Percentiles rank a stretch among this genome's conserved stretches.
Evolutionary conservation across 768 basidiomycete genomes (phyloP).

Genomic region (Kwoniella sp.): DNA sequence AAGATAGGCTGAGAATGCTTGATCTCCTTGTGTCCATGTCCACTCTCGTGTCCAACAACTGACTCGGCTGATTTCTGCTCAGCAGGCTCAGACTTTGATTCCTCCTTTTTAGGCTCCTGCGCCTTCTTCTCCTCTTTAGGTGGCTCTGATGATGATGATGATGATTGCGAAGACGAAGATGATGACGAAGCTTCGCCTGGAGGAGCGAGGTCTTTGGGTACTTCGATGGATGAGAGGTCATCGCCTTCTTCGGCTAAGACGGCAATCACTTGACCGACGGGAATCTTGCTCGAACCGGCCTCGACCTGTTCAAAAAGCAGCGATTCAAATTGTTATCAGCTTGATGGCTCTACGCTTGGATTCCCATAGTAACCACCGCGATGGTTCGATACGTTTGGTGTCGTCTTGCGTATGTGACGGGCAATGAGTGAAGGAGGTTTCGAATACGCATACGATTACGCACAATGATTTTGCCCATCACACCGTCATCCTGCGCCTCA

Average conservation of each 20-base stretch:
- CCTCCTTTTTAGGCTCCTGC: constrained; percentile 28
- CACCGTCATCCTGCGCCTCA: constrained; percentile 57
- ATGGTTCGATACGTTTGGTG: too few relatives aligned
- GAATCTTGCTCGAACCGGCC: constrained; percentile 80
- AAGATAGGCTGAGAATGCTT: constrained; percentile 71
- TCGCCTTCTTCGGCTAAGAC: constrained; percentile 95
- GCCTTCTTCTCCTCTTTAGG: constrained; percentile 14
- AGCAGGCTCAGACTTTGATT: constrained; percentile 12
- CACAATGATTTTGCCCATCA: constrained; percentile 57
- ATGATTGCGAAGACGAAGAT: not conserved
- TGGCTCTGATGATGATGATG: not conserved
- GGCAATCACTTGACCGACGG: constrained; percentile 86
- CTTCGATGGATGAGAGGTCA: constrained; percentile 80
- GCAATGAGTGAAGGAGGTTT: too few relatives aligned
- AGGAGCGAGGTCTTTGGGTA: constrained; percentile 52
- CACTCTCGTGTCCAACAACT: constrained; percentile 3
- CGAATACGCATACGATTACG: too few relatives aligned
- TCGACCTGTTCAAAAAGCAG: constrained; percentile 63
- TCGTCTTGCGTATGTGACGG: too few relatives aligned
- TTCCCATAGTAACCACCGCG: too few relatives aligned
- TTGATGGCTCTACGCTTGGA: not conserved
- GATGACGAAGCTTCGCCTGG: not conserved
- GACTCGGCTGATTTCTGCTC: constrained; percentile 2
- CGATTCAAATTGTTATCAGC: too few relatives aligned
- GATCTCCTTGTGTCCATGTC: constrained; percentile 48